Conservation (phyloP, 2,329 filamentous ascomycete species). For the Aspergillus sp. region DNA sequence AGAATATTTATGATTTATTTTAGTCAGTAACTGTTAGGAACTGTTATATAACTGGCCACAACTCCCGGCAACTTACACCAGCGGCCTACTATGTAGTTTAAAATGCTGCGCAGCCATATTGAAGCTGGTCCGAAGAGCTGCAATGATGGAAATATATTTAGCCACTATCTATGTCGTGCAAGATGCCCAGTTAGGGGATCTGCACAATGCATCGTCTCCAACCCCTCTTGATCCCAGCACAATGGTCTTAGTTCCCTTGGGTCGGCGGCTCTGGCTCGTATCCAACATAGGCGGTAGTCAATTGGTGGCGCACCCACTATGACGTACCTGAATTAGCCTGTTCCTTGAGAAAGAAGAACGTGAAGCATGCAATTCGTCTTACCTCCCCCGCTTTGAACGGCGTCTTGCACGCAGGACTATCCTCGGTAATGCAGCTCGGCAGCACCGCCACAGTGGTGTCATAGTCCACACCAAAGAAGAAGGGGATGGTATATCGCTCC, state of each 20-base stretch:
- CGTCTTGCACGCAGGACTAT: conserved; percentile 14
- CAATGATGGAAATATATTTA: too few species aligned
- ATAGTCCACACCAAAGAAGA: conserved; percentile 48
- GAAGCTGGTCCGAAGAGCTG: background rate
- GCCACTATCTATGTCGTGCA: too few species aligned
- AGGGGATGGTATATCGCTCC: conserved; percentile 44
- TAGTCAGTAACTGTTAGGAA: too few species aligned
- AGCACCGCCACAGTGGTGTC: conserved; percentile 35
- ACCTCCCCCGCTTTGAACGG: conserved; percentile 27
- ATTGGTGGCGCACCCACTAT: conserved; percentile 5
- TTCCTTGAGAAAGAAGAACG: background rate
- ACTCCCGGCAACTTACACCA: too few species aligned
- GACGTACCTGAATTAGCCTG: background rate
- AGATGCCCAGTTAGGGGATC: too few species aligned
- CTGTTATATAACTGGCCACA: too few species aligned
- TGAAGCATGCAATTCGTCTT: conserved; percentile 4
- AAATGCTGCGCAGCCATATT: background rate
- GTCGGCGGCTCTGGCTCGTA: background rate
- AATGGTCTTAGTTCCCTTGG: background rate
- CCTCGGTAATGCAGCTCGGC: conserved; percentile 19
- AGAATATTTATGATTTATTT: too few species aligned
- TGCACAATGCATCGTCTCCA: too few species aligned
- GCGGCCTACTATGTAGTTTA: too few species aligned
- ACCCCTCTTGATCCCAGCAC: background rate
- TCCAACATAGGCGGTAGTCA: background rate